Evolutionary conservation across 2,329 filamentous ascomycete genomes (phyloP).

Genomic region (Epichloe uncinata): DNA sequence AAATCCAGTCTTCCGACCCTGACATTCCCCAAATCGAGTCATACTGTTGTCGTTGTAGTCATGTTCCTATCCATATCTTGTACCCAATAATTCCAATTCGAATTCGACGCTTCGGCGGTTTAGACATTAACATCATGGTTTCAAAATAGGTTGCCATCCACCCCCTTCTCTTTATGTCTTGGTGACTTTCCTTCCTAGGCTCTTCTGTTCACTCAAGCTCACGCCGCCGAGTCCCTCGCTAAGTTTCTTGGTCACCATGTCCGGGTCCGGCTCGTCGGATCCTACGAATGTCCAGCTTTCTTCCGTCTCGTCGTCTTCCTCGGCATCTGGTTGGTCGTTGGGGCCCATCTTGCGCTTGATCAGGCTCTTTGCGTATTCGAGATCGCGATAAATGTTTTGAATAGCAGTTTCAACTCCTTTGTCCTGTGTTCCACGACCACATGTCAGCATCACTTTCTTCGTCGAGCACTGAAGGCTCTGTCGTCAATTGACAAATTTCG

Average conservation of each 20-base stretch:
- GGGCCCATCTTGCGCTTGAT: slow-evolving; percentile 53
- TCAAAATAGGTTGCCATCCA: background rate
- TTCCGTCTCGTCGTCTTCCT: slow-evolving; percentile 46
- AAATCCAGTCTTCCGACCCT: background rate
- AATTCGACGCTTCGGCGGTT: background rate
- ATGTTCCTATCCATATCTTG: background rate
- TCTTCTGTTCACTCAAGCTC: slow-evolving; percentile 10
- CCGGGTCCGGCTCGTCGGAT: slow-evolving; percentile 32
- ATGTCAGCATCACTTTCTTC: background rate
- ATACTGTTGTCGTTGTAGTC: background rate
- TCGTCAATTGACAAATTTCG: background rate
- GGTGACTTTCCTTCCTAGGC: slow-evolving; percentile 12
- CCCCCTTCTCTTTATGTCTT: background rate
- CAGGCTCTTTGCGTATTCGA: slow-evolving; percentile 81
- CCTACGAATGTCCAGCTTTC: slow-evolving; percentile 91
- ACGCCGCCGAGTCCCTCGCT: slow-evolving; percentile 20
- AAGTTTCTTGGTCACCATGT: slow-evolving; percentile 27
- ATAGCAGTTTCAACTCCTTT: slow-evolving; percentile 83
- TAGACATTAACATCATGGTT: background rate
- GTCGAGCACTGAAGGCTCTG: no score
- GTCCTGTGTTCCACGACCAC: slow-evolving; percentile 41
- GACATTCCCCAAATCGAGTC: background rate
- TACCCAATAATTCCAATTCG: background rate
- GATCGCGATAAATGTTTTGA: slow-evolving; percentile 83
- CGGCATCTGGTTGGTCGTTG: slow-evolving; percentile 27